Conservation (phyloP, 306 rosid species). For the Fagus sylvatica region DNA sequence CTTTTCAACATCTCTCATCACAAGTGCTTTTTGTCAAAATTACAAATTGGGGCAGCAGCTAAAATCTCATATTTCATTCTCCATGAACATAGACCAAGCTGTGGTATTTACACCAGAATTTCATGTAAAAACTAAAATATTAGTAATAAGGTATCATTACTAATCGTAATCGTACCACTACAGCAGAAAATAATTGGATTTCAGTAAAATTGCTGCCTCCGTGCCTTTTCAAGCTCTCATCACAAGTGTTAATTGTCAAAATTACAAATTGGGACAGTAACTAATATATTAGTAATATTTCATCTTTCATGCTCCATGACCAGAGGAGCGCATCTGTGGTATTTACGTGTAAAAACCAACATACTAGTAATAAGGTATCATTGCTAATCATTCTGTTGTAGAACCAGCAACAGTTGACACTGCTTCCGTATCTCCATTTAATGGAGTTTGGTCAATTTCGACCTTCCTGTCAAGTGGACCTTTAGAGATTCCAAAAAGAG, state of each 20-base stretch:
- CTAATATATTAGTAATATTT: too few species aligned
- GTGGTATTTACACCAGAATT: constrained; percentile 60
- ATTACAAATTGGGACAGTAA: too few species aligned
- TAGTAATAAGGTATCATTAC: constrained; percentile 27
- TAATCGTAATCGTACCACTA: background rate
- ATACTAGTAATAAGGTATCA: constrained; percentile 31
- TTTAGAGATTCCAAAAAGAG: constrained; percentile 76
- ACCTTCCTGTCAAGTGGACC: constrained; percentile 50
- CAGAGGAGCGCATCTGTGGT: constrained; percentile 47
- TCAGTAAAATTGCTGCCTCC: too few species aligned
- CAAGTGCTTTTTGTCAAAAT: constrained; percentile 30
- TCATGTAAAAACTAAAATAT: constrained; percentile 16
- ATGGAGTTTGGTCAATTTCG: constrained; percentile 29
- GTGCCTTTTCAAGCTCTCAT: too few species aligned
- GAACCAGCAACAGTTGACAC: constrained; percentile 30
- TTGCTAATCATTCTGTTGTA: constrained; percentile 31
- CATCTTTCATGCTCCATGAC: constrained; percentile 37
- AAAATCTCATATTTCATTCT: constrained; percentile 38
- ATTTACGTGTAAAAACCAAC: constrained; percentile 46
- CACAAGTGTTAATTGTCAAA: too few species aligned
- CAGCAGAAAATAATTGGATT: too few species aligned
- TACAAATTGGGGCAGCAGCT: background rate
- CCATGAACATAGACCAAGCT: constrained; percentile 42
- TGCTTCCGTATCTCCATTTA: constrained; percentile 35
- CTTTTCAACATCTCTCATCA: constrained; percentile 26